Evolutionary conservation across 306 rosid species (phyloP).

Genomic region (Acacia acuminata): DNA sequence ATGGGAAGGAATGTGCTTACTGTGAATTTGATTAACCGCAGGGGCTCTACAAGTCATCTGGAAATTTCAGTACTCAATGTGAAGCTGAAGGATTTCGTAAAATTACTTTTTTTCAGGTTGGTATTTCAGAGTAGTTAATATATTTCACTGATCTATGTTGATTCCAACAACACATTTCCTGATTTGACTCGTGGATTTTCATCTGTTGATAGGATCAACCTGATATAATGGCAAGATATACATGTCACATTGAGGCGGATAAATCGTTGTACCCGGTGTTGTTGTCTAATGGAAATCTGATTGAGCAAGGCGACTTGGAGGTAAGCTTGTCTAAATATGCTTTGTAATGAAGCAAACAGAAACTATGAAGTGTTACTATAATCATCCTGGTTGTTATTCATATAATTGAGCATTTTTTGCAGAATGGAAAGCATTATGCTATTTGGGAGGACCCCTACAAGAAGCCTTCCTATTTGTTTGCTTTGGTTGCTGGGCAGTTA

Average conservation of each 20-base stretch:
- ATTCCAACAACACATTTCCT: conserved; percentile 18
- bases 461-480: conserved; percentile 98
- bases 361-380: conserved; percentile 22
- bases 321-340: conserved; percentile 46
- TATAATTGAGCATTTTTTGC: conserved; percentile 35
- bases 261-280: conserved; percentile 88
- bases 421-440: conserved; percentile 90
- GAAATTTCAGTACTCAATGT: conserved; percentile 97
- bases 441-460: conserved; percentile 98
- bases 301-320: conserved; percentile 83
- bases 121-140: conserved; percentile 24
- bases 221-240: conserved; percentile 95
- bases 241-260: conserved; percentile 81
- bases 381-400: conserved; percentile 25
- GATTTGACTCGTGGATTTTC: conserved; percentile 28
- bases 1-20: conserved; percentile 14
- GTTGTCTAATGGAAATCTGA: conserved; percentile 92
- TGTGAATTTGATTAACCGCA: conserved; percentile 43
- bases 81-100: conserved; percentile 99
- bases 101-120: conserved; percentile 90
- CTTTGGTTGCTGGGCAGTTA: conserved; percentile 96
- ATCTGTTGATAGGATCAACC: conserved; percentile 83
- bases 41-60: conserved; percentile 95
- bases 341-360: background rate
- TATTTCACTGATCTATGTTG: conserved; percentile 9